Evolutionary conservation across 2,329 filamentous ascomycete species (phyloP).

Genomic region (Cryphonectria carpinicola): DNA sequence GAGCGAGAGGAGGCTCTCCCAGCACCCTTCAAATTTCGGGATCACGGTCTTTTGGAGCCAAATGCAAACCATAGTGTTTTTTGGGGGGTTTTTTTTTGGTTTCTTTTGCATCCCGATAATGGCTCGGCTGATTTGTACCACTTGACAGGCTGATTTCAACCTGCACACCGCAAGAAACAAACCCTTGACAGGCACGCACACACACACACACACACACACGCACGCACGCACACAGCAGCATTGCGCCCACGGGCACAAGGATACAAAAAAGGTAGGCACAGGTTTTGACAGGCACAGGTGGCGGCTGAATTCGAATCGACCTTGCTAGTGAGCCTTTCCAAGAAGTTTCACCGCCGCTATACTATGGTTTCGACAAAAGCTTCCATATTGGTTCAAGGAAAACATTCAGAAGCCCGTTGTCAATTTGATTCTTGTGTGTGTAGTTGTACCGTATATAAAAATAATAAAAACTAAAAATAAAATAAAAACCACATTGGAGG

Average conservation of each 20-base stretch:
- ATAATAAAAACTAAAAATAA: background rate
- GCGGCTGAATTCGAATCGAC: too few relatives aligned
- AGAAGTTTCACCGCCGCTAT: too few relatives aligned
- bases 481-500: background rate
- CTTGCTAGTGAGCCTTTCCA: too few relatives aligned
- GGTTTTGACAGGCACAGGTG: too few relatives aligned
- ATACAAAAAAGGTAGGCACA: background rate
- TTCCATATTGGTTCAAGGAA: too few relatives aligned
- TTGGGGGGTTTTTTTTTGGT: conserved; percentile 4
- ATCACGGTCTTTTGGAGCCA: conserved; percentile 3
- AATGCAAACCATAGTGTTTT: too few relatives aligned
- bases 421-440: too few relatives aligned
- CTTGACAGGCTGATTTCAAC: conserved; percentile 37
- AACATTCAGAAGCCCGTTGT: too few relatives aligned
- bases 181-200: background rate
- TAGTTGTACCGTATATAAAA: too few relatives aligned
- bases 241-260: background rate
- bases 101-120: conserved; percentile 4
- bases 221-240: background rate
- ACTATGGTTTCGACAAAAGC: too few relatives aligned
- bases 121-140: conserved; percentile 34
- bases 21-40: background rate
- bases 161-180: conserved; percentile 28
- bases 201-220: background rate
- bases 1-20: background rate